Evolutionary conservation across 2,329 filamentous ascomycete genomes (phyloP), one percentile per base, ranked within the genome.

Genomic region (Phoma sp.): DNA sequence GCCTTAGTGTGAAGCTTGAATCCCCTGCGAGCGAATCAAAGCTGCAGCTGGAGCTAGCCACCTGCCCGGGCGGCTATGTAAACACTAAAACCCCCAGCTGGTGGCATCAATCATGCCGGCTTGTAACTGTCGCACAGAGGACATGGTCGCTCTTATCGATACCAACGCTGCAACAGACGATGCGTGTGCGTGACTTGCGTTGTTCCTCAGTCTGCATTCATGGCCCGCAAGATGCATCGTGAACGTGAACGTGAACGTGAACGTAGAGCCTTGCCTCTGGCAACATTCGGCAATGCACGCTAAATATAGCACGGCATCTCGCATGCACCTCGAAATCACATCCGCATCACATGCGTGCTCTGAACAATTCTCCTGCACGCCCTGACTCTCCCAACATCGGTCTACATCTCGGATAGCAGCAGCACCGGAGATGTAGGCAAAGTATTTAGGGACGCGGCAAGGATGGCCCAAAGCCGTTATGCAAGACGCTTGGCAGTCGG

Each of bases 1-100:
- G 41, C 38, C 29, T 54, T 52, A 53, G 57, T 55, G 48, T 47
- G 58, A 64, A 56, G 58, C 63, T 66, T 64, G 61, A 57, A 24
- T 49, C 36, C 39, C 35, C 33, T 35, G 25, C 51, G 43, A 58
- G 62, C 65, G 55, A 68, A 68, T 66, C 43, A 53, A 33, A 57
- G 58, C 15, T 43, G 47, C 54, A 48, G 48, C 19, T 12, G 15
- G 8, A 6, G 10, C 43, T 32, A 38, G 45, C 27, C 32, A 48
- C 31, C 36, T 33, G 47, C 31, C 43, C 46, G 49, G 54, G 54
- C 54, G 54, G 54, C 54, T 57, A 57, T 51, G 52, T 55, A 46
- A 37, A 17, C 17, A 17, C 17, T 17, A 17, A 17, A 17, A 50
- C 40, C 17, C 41, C 13, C 21, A 43, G 46, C 32, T 55, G 52